phyloP scores from a whole-genome alignment of 2,329 filamentous ascomycete genomes.

The Alternaria ethzedia region DNA sequence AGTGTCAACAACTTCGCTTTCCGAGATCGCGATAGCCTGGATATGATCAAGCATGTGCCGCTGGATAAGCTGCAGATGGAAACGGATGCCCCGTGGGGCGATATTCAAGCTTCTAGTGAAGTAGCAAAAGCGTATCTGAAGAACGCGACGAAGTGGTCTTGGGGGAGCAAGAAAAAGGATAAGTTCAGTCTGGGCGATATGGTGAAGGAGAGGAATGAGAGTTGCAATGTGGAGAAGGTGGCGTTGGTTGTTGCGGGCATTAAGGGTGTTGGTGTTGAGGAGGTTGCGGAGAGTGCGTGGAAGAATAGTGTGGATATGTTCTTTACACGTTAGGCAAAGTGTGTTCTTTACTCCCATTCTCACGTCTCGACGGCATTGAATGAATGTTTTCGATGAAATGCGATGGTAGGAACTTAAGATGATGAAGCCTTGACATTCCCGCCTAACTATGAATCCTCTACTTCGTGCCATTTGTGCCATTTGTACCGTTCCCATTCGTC shows the following conservation, averaged over 20 bases:
- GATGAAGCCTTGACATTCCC: background rate
- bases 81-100: conserved; percentile 59
- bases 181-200: conserved; percentile 56
- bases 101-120: conserved; percentile 47
- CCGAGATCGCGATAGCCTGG: conserved; percentile 45
- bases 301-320: conserved; percentile 41
- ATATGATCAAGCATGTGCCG: conserved; percentile 54
- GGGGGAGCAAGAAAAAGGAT: conserved; percentile 56
- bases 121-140: conserved; percentile 53
- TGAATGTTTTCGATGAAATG: no score
- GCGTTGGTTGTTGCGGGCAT: conserved; percentile 58
- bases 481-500: background rate
- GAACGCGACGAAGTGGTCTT: conserved; percentile 48
- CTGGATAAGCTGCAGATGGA: conserved; percentile 54
- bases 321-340: no score
- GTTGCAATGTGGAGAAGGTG: conserved; percentile 57
- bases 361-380: no score
- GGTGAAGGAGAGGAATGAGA: conserved; percentile 61
- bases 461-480: background rate
- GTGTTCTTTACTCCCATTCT: no score
- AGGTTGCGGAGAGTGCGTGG: conserved; percentile 52
- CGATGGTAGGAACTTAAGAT: no score
- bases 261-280: conserved; percentile 52
- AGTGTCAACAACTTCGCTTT: conserved; percentile 61
- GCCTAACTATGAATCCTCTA: background rate